Base-by-base conservation (phyloP, 2,329 filamentous ascomycete genomes). In the Stagonosporopsis chrysanthemi region DNA sequence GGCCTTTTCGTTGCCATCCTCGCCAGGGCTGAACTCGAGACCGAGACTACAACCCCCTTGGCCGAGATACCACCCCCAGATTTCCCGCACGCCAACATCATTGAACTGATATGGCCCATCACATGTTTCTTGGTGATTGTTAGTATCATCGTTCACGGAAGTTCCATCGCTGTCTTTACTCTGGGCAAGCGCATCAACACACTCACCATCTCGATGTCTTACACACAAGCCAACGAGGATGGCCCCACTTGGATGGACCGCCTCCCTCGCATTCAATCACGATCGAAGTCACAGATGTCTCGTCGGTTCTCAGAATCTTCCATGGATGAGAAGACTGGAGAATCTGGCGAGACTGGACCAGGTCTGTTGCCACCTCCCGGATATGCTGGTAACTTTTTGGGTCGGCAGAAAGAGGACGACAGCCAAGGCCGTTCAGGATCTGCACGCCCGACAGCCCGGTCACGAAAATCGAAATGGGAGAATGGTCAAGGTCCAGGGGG, bases 111-210 rank as follows among this genome's bases (percentile, higher is more conserved):
- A 44, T 99, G 95, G 95, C 95, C 95, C 0, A 93, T 99, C 56
- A 91, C 91, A 0, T 92, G 91, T 0, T 99, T 99, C 77, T 81
- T 99, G 70, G 94, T 99, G 59, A 91, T 99, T 50, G 85, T 90
- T 3, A 99, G 95, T 12, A 99, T 99, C 68, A 79, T 98, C 35
- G 91, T 99, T 1, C 95, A 99, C 70, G 95, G 95, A 22, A 98
- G 95, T n/a, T 98, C 95, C 0, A 90, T 99, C 67, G 95, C 95
- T 5, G 95, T 99, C 8, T 99, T 99, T 70, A 98, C 95, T 0
- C 86, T 99, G 1, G 95, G 95, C 68, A 99, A 98, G 78, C 93
- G 91, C 60, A 99, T 99, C 84, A 98, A 98, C 79, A 98, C 95
- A 0, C 80, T 99, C 65, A 93, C 91, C 1, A 83, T 99, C 59